phyloP scores from a whole-genome alignment of 768 basidiomycete species.

The Agrocybe praecox region DNA sequence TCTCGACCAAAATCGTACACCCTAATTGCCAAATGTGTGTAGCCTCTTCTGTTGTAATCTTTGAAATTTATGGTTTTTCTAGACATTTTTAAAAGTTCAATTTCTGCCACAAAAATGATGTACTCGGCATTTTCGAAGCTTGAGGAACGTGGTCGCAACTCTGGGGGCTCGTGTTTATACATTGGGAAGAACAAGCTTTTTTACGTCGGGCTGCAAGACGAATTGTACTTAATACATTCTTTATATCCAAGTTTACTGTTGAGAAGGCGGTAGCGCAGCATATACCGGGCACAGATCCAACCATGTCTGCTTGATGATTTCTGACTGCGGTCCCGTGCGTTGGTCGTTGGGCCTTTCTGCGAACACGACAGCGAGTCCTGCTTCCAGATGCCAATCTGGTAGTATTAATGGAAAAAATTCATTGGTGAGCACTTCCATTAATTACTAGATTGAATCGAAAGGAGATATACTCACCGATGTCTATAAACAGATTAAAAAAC shows the following conservation, averaged over 20 bases:
- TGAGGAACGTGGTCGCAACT: too few relatives aligned
- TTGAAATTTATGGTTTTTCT: too few relatives aligned
- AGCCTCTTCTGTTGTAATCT: too few relatives aligned
- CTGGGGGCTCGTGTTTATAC: too few relatives aligned
- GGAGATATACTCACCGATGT: constrained; percentile 43
- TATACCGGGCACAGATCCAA: constrained; percentile 37
- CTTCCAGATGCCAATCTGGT: constrained; percentile 19
- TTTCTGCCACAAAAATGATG: too few relatives aligned
- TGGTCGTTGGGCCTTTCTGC: constrained; percentile 34
- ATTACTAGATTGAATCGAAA: constrained; percentile 13
- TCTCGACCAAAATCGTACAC: constrained; percentile 27
- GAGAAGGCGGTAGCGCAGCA: constrained; percentile 21
- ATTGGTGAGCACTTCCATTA: constrained; percentile 25
- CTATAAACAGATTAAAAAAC: constrained; percentile 45
- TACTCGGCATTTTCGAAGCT: too few relatives aligned
- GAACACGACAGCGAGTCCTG: constrained; percentile 42
- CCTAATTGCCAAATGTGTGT: constrained; percentile 10
- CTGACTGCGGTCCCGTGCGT: constrained; percentile 20
- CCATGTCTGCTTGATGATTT: constrained; percentile 32
- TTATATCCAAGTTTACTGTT: too few relatives aligned
- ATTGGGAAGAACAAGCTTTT: too few relatives aligned
- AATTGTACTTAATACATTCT: too few relatives aligned
- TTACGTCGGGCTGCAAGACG: too few relatives aligned
- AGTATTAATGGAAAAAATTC: neutral
- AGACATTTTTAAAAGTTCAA: too few relatives aligned